phyloP scores from a whole-genome alignment of 768 basidiomycete genomes.

The Steccherinum ochraceum region DNA sequence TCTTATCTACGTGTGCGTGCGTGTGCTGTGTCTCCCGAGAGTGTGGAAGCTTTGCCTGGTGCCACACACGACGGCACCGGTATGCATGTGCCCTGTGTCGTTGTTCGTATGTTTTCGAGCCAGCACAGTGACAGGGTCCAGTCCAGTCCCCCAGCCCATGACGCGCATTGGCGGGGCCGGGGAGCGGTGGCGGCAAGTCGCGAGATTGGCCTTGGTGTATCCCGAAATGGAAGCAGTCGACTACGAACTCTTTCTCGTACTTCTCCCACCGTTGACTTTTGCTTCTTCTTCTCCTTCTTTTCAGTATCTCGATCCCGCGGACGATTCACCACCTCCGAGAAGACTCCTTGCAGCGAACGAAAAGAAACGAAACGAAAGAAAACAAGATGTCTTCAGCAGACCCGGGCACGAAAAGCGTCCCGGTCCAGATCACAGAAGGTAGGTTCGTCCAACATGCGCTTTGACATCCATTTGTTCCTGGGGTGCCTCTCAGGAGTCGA shows the following conservation, averaged over 20 bases:
- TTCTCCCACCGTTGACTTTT: not conserved
- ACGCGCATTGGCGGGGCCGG: not conserved
- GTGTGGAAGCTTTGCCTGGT: not conserved
- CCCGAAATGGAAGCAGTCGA: slow-evolving; percentile 3
- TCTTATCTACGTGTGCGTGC: too few relatives aligned
- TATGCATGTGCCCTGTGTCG: not conserved
- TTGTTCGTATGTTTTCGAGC: not conserved
- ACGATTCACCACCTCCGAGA: too few relatives aligned
- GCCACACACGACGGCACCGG: not conserved
- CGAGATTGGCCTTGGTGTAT: slow-evolving; percentile 9
- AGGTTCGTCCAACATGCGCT: not conserved
- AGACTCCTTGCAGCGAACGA: not conserved
- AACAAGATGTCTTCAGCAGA: slow-evolving; percentile 18
- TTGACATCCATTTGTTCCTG: not conserved
- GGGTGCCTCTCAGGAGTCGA: slow-evolving; percentile 1
- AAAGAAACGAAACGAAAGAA: not conserved
- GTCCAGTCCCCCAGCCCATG: not conserved
- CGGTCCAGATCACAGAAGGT: slow-evolving; percentile 64
- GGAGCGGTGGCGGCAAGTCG: slow-evolving; percentile 7
- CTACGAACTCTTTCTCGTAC: not conserved
- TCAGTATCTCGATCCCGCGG: not conserved
- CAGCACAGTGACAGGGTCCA: not conserved
- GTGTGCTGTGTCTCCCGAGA: not conserved
- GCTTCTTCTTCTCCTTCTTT: slow-evolving; percentile 1
- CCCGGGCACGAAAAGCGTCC: slow-evolving; percentile 27